Conservation (phyloP, 2,329 filamentous ascomycete species). For the Arthroderma uncinatum region DNA sequence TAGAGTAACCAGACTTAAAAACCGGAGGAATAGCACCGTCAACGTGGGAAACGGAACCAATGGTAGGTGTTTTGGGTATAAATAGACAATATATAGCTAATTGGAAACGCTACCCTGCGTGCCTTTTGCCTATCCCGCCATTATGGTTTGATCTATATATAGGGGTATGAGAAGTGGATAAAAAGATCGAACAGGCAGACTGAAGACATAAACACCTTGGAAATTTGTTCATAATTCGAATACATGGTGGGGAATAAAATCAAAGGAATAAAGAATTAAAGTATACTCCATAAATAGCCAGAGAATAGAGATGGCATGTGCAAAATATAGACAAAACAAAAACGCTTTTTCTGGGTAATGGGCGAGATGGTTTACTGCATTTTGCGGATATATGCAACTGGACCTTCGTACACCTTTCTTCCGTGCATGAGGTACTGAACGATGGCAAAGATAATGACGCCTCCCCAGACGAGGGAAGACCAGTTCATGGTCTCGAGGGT, state of each 20-base stretch:
- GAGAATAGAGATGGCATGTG: too few relatives aligned
- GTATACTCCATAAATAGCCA: too few relatives aligned
- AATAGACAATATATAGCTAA: neutral
- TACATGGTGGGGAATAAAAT: neutral
- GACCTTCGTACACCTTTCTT: constrained; percentile 14
- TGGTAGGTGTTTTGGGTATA: neutral
- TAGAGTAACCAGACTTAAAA: neutral
- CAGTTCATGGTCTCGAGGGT: constrained; percentile 31
- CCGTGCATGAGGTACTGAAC: constrained; percentile 14
- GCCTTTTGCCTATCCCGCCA: neutral
- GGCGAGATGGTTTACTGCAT: constrained; percentile 2
- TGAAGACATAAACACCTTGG: too few relatives aligned
- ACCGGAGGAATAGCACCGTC: neutral
- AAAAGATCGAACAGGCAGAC: too few relatives aligned
- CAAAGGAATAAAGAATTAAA: too few relatives aligned
- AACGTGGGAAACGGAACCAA: neutral
- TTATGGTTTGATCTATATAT: neutral
- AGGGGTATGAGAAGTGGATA: neutral
- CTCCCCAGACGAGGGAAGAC: constrained; percentile 25
- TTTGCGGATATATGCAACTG: constrained; percentile 12
- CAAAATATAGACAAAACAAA: neutral
- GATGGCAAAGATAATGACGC: constrained; percentile 14
- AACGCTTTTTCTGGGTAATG: neutral
- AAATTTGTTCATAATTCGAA: too few relatives aligned
- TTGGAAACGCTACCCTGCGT: neutral